Base-by-base conservation (phyloP, 352 stramenopile genomes). In the Globisporangium solare region DNA sequence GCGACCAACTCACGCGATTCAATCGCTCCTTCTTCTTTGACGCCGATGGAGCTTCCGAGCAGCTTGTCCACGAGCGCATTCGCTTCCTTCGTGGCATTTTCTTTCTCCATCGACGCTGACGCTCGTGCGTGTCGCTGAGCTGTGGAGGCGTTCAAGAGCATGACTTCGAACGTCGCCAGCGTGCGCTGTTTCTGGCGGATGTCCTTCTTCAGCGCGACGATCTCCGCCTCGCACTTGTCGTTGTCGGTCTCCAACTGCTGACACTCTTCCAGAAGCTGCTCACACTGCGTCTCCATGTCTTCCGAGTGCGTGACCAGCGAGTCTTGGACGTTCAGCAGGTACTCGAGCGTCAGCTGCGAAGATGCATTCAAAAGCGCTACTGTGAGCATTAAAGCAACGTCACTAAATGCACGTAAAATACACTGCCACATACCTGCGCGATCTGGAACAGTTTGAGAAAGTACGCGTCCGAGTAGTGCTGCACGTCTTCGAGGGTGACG, bases 401-500 rank as follows among this genome's bases (percentile, higher is more conserved):
- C n/a, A n/a, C n/a, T n/a, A n/a, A n/a, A n/a, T n/a, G n/a, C n/a
- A n/a, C n/a, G n/a, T n/a, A n/a, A n/a, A n/a, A n/a, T n/a, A n/a
- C n/a, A n/a, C n/a, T n/a, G n/a, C n/a, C n/a, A n/a, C n/a, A n/a
- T 31, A 89, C 82, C 76, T 92, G 82, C 3, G 83, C 74, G 57
- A 94, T 86, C 60, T 94, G 83, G 56, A 94, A 94, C 8, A 94
- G 55, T 53, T 94, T 94, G 32, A 94, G 73, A 52, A 94, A 94
- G 56, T 94, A 92, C 14, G 74, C 70, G 51, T 94, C 83, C 15
- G 83, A 94, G 56, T 89, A 94, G 32, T 90, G 79, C 62, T 94
- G 73, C 10, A 94, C 79, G 35, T 94, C 83, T 14, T 94, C 81
- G 27, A 91, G 48, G 7, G 83, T 92, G 21, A 94, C 78, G 54